Evolutionary conservation across 1,139 yeast genomes (phyloP), one percentile per base, ranked within the genome.

Genomic region (Yamadazyma membranifaciens): DNA sequence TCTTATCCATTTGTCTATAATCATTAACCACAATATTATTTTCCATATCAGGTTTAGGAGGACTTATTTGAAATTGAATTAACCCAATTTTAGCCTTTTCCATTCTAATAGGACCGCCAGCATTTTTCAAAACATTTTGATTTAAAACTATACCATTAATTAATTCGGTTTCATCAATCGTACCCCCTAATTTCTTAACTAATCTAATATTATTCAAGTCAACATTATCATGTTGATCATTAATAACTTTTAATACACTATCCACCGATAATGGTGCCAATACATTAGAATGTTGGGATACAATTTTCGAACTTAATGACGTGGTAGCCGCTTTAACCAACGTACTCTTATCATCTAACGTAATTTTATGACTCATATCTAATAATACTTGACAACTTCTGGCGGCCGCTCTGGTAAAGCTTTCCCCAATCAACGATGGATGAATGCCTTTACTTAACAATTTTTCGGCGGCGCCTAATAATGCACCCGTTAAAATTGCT

Each of bases 11-110:
- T 66, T 94, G 98, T 67, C 98, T 81, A 69, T 92, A 92, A 64
- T 92, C 99, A 60, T 87, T 92, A 41, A 92, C 98, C 40, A 94
- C 96, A 43, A 92, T 94, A 60, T 91, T 92, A 62, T 92, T 92
- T 67, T 92, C 98, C 85, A 94, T 87, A 60, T 92, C 99, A 31
- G 99, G 99, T 62, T 92, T 92, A 54, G 99, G 99, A 34, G 99
- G 98, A 26, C 98, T 89, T 47, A 92, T 74, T 67, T 92, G 98
- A 70, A 92, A 92, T 66, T 94, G 99, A 49, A 92, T 78, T 55
- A 92, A 76, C 10, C 94, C 99, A 52, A 92, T 88, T 50, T 73
- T 77, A 20, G 98, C 98, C 73, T 91, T 92, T 62, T 92, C 98
- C 63, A 88, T 78, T 61, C 97, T 80, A 9, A 87, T 75, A 44